Evolutionary conservation across 1,284 basidiomycete genomes (phyloP), one percentile per base, ranked within the genome.

Genomic region (Grifola frondosa): DNA sequence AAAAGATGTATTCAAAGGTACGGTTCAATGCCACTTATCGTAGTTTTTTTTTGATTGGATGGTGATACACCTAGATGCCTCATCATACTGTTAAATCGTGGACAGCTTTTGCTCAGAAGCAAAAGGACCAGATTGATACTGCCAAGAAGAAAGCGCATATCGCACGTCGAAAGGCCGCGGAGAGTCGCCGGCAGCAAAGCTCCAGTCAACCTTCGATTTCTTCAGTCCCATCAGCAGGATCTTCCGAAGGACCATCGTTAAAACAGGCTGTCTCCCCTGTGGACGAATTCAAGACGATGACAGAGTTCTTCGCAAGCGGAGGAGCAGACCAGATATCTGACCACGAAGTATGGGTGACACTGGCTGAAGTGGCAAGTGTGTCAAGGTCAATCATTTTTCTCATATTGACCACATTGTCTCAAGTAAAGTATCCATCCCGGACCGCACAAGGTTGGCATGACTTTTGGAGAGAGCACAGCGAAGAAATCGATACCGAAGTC

Each of bases 381-480:
- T 32, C 22, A 29, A 20, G 11, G 25, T 19, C 20, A 9, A 22
- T 6, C n/a, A 9, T 24, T 11, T 4, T 30, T 12, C 26, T 21
- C 4, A 6, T 30, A 9, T 26, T 33, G 15, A 19, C 12, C n/a
- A 16, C n/a, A 29, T 36, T 11, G 12, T 17, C 37, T n/a, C 36
- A 22, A 22, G 30, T 11, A n/a, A 11, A 85, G 83, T 60, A 57
- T 44, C 57, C 58, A 31, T 81, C 79, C 50, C 61, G 62, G 39
- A 75, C 76, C 15, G 68, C 69, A 12, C 38, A 44, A 16, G 70
- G 60, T 22, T 87, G 84, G 84, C 67, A 74, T 30, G 67, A 68
- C 9, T 84, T 82, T 56, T 82, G 82, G 61, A 60, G 66, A 19
- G 58, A 63, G 29, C 65, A 80, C 43, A 59, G 67, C 39, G 50